Conservation (phyloP, 208 protist species). For the Leishmania arabica region DNA sequence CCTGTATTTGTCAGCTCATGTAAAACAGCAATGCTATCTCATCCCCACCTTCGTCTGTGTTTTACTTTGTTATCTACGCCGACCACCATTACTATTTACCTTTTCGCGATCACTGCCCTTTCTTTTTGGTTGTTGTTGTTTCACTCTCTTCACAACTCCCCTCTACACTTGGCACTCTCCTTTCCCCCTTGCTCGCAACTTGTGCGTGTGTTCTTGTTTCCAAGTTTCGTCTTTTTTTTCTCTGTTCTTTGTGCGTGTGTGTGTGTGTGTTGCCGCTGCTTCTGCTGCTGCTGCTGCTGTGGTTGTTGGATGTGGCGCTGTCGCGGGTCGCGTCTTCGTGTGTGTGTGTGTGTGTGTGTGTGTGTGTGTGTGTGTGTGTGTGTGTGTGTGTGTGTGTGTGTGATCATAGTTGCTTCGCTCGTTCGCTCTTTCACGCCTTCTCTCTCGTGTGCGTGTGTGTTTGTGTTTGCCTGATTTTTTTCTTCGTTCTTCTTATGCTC, state of each 20-base stretch:
- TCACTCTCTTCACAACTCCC: not conserved
- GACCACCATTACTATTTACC: not conserved
- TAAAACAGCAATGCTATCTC: constrained; percentile 7
- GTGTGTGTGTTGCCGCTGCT: not conserved
- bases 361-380: not conserved
- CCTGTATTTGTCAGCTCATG: constrained; percentile 1
- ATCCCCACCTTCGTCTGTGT: not conserved
- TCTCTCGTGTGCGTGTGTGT: not conserved
- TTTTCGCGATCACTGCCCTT: not conserved
- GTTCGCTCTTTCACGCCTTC: too few relatives aligned
- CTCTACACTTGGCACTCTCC: not conserved
- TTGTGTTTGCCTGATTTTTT: not conserved
- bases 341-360: not conserved
- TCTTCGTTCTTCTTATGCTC: not conserved
- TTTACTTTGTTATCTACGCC: not conserved
- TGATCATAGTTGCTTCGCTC: not conserved
- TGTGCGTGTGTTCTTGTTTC: not conserved
- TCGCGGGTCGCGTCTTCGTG: not conserved
- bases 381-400: not conserved
- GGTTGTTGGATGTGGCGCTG: not conserved
- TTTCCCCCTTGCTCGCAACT: not conserved
- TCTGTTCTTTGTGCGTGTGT: not conserved
- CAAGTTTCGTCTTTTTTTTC: not conserved
- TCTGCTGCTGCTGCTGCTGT: not conserved
- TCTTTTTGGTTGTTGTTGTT: not conserved